Conservation (phyloP, 495 filamentous ascomycete genomes). For the Neurospora cerealis region DNA sequence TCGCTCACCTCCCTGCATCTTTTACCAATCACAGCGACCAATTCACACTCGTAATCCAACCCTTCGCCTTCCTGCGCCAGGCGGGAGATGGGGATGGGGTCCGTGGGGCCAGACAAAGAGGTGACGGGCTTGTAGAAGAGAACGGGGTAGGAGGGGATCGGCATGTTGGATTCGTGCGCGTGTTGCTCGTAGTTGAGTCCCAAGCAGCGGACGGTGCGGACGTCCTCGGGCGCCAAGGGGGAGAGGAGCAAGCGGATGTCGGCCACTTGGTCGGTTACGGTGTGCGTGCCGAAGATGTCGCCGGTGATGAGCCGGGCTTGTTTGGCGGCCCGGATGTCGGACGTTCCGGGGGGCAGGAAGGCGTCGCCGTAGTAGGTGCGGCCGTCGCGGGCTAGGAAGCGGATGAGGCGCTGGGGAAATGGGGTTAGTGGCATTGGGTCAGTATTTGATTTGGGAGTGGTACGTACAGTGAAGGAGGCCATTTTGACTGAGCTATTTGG, state of each 20-base stretch:
- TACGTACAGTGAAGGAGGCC: conserved; percentile 27
- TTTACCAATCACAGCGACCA: conserved; percentile 70
- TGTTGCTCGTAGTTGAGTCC: conserved; percentile 78
- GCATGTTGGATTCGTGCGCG: conserved; percentile 66
- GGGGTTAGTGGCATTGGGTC: background rate
- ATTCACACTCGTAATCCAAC: conserved; percentile 78
- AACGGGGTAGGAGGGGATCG: conserved; percentile 66
- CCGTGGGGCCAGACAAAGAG: conserved; percentile 56
- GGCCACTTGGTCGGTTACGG: conserved; percentile 57
- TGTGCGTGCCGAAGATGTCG: conserved; percentile 61
- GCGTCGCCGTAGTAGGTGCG: conserved; percentile 76
- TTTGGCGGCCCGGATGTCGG: conserved; percentile 55
- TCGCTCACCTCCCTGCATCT: conserved; percentile 58
- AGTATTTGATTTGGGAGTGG: background rate
- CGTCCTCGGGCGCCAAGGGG: conserved; percentile 57
- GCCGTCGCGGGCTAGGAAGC: conserved; percentile 70
- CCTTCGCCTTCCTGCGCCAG: conserved; percentile 49
- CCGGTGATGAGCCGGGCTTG: conserved; percentile 61
- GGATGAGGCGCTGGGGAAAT: conserved; percentile 54
- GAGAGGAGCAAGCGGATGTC: conserved; percentile 59
- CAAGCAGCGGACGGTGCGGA: conserved; percentile 67
- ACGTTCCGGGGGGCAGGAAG: conserved; percentile 61
- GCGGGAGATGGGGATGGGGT: conserved; percentile 54
- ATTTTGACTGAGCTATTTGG: background rate
- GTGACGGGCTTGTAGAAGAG: conserved; percentile 80